Percentiles rank a stretch among this genome's conserved stretches.
phyloP scores from a whole-genome alignment of 305 asterid genomes.

The Solanum aculeatissimum region DNA sequence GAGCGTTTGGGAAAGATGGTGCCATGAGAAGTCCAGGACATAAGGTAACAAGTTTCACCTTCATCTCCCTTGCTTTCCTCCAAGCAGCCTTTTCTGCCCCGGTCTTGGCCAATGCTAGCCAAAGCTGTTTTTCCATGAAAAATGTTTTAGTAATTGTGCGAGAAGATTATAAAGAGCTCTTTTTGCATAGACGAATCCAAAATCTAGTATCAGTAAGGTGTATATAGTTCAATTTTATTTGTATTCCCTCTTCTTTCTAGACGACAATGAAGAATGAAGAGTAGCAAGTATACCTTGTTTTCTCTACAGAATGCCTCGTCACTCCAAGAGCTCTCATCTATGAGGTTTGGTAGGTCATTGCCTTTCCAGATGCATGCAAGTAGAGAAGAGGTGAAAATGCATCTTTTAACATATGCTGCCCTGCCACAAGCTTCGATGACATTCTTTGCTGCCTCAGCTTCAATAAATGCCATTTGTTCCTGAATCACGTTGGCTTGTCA shows the following conservation, averaged over 20 bases:
- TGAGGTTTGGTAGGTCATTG: neutral
- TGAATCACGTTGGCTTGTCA: neutral
- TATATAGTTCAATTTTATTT: neutral
- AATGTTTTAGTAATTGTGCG: neutral
- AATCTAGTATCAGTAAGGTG: neutral
- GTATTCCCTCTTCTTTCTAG: neutral
- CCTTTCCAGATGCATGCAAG: conserved; percentile 20
- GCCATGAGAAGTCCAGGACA: conserved; percentile 25
- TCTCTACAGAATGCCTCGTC: conserved; percentile 20
- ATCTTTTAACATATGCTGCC: conserved; percentile 16
- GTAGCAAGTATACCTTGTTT: conserved; percentile 4
- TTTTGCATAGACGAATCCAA: neutral
- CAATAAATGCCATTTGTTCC: conserved; percentile 23
- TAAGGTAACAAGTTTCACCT: conserved; percentile 17
- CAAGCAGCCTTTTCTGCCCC: conserved; percentile 22
- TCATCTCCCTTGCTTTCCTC: conserved; percentile 14
- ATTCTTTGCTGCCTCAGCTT: conserved; percentile 24
- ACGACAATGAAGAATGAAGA: neutral
- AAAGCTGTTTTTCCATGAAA: conserved; percentile 9
- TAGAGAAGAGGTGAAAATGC: conserved; percentile 22
- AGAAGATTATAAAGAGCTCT: neutral
- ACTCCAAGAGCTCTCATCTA: conserved; percentile 21
- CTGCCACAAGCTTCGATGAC: conserved; percentile 21
- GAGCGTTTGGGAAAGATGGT: conserved; percentile 23
- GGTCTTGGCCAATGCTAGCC: conserved; percentile 28